Percentiles rank a stretch among this genome's conserved stretches.
Evolutionary conservation across 139 green algal species (phyloP).

Genomic region (Diplosphaera chodatii): DNA sequence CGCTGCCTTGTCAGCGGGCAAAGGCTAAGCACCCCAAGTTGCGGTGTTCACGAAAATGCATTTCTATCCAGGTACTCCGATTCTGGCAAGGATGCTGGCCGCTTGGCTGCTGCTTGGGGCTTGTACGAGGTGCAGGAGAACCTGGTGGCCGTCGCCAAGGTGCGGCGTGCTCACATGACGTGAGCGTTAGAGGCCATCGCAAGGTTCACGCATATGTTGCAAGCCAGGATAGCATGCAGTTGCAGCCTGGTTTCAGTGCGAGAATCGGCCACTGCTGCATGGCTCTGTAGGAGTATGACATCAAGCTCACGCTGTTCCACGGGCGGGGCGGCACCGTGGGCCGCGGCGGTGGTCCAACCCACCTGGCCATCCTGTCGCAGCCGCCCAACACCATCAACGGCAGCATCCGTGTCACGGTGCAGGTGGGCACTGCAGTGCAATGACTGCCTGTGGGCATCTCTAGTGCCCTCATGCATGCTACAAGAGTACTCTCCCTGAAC

Average conservation of each 20-base stretch:
- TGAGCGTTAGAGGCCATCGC: too few species aligned
- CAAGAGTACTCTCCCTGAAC: too few species aligned
- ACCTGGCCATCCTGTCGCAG: slow-evolving; percentile 92
- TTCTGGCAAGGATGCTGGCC: slow-evolving; percentile 93
- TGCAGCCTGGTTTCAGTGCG: too few species aligned
- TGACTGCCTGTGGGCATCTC: too few species aligned
- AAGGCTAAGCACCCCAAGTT: too few species aligned
- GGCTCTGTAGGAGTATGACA: slow-evolving; percentile 24
- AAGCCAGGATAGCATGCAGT: too few species aligned
- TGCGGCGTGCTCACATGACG: too few species aligned
- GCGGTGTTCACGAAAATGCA: too few species aligned
- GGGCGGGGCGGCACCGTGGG: slow-evolving; percentile 91
- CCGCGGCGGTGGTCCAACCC: slow-evolving; percentile 86
- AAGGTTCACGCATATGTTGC: too few species aligned
- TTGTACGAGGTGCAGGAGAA: slow-evolving; percentile 69
- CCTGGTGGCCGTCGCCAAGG: slow-evolving; percentile 50
- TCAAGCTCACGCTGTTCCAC: slow-evolving; percentile 92
- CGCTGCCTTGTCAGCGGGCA: too few species aligned
- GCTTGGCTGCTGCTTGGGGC: slow-evolving; percentile 87
- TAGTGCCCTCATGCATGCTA: too few species aligned
- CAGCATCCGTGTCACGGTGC: slow-evolving; percentile 86
- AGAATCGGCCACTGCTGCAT: too few species aligned
- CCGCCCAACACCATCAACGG: slow-evolving; percentile 84
- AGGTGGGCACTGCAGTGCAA: slow-evolving; percentile 20
- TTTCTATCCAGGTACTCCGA: slow-evolving; percentile 81